Conservation (phyloP, 2,329 filamentous ascomycete species). For the Endocalyx cinctus region DNA sequence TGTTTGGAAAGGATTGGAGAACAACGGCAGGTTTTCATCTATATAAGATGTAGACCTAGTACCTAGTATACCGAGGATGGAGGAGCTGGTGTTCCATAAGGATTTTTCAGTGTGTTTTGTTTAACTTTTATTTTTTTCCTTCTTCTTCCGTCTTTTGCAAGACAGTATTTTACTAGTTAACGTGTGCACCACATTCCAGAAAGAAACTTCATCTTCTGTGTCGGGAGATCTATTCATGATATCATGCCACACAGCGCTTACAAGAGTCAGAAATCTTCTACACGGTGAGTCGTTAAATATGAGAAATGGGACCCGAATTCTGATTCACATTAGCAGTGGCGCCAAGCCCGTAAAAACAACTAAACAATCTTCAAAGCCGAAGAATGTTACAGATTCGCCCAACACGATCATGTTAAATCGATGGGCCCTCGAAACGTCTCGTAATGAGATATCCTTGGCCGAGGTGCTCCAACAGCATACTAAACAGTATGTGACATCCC, state of each 20-base stretch:
- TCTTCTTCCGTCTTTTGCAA: slow-evolving; percentile 1
- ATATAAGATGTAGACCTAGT: slow-evolving; percentile 10
- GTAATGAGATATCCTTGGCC: slow-evolving; percentile 18
- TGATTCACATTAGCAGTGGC: slow-evolving; percentile 15
- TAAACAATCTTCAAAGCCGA: slow-evolving; percentile 8
- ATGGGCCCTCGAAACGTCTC: slow-evolving; percentile 20
- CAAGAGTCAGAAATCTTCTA: slow-evolving; percentile 9
- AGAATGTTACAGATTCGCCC: slow-evolving; percentile 2
- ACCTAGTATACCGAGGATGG: background rate
- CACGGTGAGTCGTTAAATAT: slow-evolving; percentile 14
- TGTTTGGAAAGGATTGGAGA: slow-evolving; percentile 6
- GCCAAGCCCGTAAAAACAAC: slow-evolving; percentile 1
- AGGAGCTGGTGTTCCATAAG: slow-evolving; percentile 7
- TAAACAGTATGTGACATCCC: slow-evolving; percentile 11
- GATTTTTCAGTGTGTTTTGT: slow-evolving; percentile 16
- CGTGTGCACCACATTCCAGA: slow-evolving; percentile 3
- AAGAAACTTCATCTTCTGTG: slow-evolving; percentile 1
- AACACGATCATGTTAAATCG: slow-evolving; percentile 18
- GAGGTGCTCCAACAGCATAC: slow-evolving; percentile 22
- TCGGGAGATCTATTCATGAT: slow-evolving; percentile 1
- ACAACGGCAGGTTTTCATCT: slow-evolving; percentile 6
- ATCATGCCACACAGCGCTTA: slow-evolving; percentile 22
- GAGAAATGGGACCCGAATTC: slow-evolving; percentile 6
- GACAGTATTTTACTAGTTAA: no score
- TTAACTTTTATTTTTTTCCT: slow-evolving; percentile 7